Base-by-base conservation (phyloP, 2,329 filamentous ascomycete species). In the Mycosphaerella sp. region DNA sequence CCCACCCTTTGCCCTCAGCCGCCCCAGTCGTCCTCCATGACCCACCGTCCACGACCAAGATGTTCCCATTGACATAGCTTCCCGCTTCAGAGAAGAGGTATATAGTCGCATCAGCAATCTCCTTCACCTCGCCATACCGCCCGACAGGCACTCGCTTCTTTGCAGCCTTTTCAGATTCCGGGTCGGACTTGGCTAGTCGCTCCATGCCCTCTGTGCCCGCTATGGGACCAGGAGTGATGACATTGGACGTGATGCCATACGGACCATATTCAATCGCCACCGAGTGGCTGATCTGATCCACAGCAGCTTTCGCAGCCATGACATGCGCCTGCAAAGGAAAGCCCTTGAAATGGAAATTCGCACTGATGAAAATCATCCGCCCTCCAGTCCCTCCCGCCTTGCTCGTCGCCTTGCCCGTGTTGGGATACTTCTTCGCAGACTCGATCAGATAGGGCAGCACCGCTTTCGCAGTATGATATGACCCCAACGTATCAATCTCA, bases 391-490 rank as follows among this genome's bases (percentile, higher is more conserved):
- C 68, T 12, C 37, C 41, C 2, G 34, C 9, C 16, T 49, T 35
- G 0, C 18, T 36, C 16, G 49, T 49, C 8, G 35, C 10, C 27
- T 80, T 79, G 1, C 79, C 77, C 59, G 85, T 81, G 14, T 78
- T 77, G 55, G 72, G 78, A 62, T 84, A 74, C 62, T 79, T 80
- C 30, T 73, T 70, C 1, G 86, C 84, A n/a, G 89, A 94, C 61
- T 81, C 77, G 10, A 89, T 71, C 2, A 98, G 79, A 63, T 95
- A 79, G 0, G 89, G 88, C 30, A 96, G 74, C 1, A 89, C 93
- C 3, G 91, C 89, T 73, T 97, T 97, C 65, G 95, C 78, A 2
- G 89, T 95, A 74, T 97, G 95, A 73, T 87, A 98, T 13, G 87
- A 94, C 28, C 93, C 93, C 32, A 97, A 71, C 2, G 95, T 85